Percentiles rank a stretch among this genome's conserved stretches.
Conservation (phyloP, 345 rosid genomes). For the Laguncularia racemosa region DNA sequence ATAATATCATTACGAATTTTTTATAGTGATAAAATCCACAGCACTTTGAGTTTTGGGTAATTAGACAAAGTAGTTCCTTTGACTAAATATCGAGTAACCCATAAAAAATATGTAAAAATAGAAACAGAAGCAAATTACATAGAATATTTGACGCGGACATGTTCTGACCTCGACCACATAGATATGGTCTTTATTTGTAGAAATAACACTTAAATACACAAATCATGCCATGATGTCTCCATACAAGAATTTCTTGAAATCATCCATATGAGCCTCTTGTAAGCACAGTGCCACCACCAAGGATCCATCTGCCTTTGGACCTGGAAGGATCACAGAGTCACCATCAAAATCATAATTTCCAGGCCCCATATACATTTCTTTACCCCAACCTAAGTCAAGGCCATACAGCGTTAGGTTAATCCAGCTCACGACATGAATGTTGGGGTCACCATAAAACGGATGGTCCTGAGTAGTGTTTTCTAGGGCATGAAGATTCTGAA, state of each 20-base stretch:
- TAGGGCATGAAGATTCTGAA: slow-evolving; percentile 41
- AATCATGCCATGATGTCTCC: slow-evolving; percentile 11
- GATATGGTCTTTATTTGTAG: too few relatives aligned
- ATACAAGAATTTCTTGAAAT: slow-evolving; percentile 51
- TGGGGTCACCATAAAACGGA: slow-evolving; percentile 77
- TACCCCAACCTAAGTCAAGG: slow-evolving; percentile 94
- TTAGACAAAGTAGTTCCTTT: too few relatives aligned
- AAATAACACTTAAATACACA: too few relatives aligned
- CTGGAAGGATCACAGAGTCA: slow-evolving; percentile 64
- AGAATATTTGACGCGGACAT: too few relatives aligned
- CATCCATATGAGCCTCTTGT: slow-evolving; percentile 73
- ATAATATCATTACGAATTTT: too few relatives aligned
- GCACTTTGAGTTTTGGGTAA: too few relatives aligned
- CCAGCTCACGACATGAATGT: slow-evolving; percentile 90
- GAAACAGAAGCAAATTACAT: too few relatives aligned
- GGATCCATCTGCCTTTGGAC: slow-evolving; percentile 71
- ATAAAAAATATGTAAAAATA: too few relatives aligned
- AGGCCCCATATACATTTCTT: slow-evolving; percentile 91
- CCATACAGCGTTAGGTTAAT: slow-evolving; percentile 77
- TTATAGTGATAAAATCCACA: too few relatives aligned
- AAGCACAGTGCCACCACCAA: slow-evolving; percentile 73
- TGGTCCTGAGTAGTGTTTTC: slow-evolving; percentile 48
- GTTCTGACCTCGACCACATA: too few relatives aligned
- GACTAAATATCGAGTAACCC: too few relatives aligned
- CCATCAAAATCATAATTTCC: slow-evolving; percentile 87